Percentiles rank a stretch among this genome's conserved stretches.
Evolutionary conservation across 2,329 filamentous ascomycete species (phyloP).

Genomic region (Penicillium verrucosum): DNA sequence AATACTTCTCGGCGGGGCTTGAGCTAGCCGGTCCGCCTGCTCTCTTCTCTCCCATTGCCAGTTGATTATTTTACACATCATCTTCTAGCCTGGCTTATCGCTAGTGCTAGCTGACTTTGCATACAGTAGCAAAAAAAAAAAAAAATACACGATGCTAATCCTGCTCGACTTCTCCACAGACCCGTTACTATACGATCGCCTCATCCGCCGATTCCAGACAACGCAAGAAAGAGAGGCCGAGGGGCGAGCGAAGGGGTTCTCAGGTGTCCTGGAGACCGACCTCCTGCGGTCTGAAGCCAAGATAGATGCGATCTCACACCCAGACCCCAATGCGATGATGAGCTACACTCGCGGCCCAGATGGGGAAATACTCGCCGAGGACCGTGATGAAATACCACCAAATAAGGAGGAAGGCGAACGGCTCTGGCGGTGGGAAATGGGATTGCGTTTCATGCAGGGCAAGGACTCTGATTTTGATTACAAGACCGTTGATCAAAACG

Average conservation of each 20-base stretch:
- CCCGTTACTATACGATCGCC: conserved; percentile 75
- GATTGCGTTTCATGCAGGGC: conserved; percentile 70
- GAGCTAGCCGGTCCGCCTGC: conserved; percentile 57
- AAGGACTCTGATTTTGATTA: conserved; percentile 80
- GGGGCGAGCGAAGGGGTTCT: conserved; percentile 71
- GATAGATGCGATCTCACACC: conserved; percentile 59
- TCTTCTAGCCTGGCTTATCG: background rate
- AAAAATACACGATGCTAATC: conserved; percentile 30
- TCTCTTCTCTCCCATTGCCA: conserved; percentile 26
- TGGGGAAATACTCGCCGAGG: conserved; percentile 58
- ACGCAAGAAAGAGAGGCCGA: conserved; percentile 70
- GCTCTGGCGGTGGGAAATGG: conserved; percentile 70
- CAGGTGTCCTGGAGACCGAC: conserved; percentile 73
- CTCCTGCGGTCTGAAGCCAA: conserved; percentile 73
- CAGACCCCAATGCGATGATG: conserved; percentile 50
- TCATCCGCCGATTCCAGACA: conserved; percentile 74
- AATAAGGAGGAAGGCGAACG: conserved; percentile 64
- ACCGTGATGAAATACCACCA: conserved; percentile 55
- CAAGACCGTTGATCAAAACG: conserved; percentile 63
- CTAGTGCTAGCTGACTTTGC: conserved; percentile 9
- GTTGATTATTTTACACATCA: conserved; percentile 8
- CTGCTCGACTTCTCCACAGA: conserved; percentile 46
- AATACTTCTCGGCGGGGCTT: conserved; percentile 65
- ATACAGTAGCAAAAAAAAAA: conserved; percentile 8
- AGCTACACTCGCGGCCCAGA: conserved; percentile 51